phyloP scores from a whole-genome alignment of 805 yeast species.

The Torulaspora maleeae region DNA sequence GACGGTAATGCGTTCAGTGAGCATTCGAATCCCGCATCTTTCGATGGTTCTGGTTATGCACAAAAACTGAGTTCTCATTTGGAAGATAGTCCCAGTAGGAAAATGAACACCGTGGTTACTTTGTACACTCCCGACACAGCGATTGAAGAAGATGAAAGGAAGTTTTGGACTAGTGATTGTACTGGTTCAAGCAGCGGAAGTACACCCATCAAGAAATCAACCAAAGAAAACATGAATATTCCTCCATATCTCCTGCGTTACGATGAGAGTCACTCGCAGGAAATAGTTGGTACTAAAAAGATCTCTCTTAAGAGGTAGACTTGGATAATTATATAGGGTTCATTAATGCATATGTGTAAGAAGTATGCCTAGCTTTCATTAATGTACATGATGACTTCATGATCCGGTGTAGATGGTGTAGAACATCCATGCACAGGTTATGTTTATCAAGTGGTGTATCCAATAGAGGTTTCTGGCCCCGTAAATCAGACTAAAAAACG shows the following conservation, averaged over 20 bases:
- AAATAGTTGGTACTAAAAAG: conserved; percentile 10
- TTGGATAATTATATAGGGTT: neutral
- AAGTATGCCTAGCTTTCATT: neutral
- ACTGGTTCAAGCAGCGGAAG: conserved; percentile 4
- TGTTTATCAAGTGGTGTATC: conserved; percentile 72
- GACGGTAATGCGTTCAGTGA: conserved; percentile 16
- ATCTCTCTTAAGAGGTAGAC: conserved; percentile 8
- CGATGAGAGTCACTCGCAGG: conserved; percentile 3
- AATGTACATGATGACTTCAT: no score
- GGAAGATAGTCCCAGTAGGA: conserved; percentile 1
- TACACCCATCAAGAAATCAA: conserved; percentile 6
- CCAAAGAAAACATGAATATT: conserved; percentile 13
- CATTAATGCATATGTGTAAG: neutral
- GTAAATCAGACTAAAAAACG: conserved; percentile 59
- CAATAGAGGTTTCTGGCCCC: conserved; percentile 82
- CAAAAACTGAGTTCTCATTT: conserved; percentile 1
- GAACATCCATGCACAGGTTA: conserved; percentile 45
- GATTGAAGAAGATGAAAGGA: conserved; percentile 36
- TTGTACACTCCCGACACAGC: conserved; percentile 35
- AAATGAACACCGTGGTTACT: conserved; percentile 4
- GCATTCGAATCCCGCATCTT: conserved; percentile 9
- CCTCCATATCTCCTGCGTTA: conserved; percentile 22
- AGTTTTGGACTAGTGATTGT: conserved; percentile 31
- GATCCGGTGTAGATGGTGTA: neutral
- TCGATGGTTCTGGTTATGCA: conserved; percentile 2